These are phyloP conservation scores for Rhipidocladum racemiflorum DNA, from an alignment of 176 grass and related monocot species.

Conservation along the genomic window DNA sequence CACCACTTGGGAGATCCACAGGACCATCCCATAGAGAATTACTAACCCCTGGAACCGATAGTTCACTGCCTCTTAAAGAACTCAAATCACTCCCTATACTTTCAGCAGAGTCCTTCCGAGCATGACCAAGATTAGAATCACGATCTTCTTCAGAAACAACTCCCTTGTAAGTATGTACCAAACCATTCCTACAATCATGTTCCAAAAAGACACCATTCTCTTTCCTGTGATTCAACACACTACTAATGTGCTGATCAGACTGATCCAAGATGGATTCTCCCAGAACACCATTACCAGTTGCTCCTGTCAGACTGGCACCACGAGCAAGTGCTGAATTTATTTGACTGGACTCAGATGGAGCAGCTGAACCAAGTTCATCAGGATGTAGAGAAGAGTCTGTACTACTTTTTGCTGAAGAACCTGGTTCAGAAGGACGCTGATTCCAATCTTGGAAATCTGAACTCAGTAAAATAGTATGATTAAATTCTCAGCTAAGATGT, in stretches of 20 bases:
- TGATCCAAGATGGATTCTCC: slow-evolving; percentile 51
- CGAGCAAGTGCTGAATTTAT: slow-evolving; percentile 20
- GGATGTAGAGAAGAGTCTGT: slow-evolving; percentile 21
- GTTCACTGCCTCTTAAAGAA: slow-evolving; percentile 88
- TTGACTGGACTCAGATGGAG: slow-evolving; percentile 39
- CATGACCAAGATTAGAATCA: slow-evolving; percentile 54
- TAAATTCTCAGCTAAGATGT: slow-evolving; percentile 12
- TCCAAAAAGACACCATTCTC: slow-evolving; percentile 36
- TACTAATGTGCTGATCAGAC: slow-evolving; percentile 29
- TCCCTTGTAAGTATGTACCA: slow-evolving; percentile 28
- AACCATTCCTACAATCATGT: slow-evolving; percentile 44
- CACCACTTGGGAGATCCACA: slow-evolving; percentile 50
- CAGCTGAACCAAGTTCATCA: slow-evolving; percentile 41
- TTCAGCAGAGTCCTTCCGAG: slow-evolving; percentile 81
- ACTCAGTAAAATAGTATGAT: slow-evolving; percentile 32
- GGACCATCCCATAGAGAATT: slow-evolving; percentile 71
- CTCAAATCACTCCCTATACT: slow-evolving; percentile 91
- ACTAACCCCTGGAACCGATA: slow-evolving; percentile 61
- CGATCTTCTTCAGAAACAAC: slow-evolving; percentile 46
- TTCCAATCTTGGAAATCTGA: slow-evolving; percentile 77
- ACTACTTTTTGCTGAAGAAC: slow-evolving; percentile 46
- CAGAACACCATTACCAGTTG: slow-evolving; percentile 54
- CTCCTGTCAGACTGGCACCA: slow-evolving; percentile 36
- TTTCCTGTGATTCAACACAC: slow-evolving; percentile 42
- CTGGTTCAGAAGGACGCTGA: slow-evolving; percentile 50